phyloP scores from a whole-genome alignment of 2,329 filamentous ascomycete species.

The Fusarium musae region DNA sequence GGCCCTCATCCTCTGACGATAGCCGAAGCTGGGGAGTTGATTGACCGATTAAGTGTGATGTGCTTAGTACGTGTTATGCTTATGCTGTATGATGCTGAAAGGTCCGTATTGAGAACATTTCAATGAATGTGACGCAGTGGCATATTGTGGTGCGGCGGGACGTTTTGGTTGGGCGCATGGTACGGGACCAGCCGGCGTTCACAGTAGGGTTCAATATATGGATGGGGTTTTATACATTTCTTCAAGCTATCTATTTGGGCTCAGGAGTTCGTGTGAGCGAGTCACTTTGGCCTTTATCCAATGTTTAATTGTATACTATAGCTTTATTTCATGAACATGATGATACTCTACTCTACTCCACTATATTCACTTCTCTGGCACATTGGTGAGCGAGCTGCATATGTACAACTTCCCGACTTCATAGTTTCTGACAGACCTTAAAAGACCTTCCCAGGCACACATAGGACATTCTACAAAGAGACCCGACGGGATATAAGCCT shows the following conservation, averaged over 20 bases:
- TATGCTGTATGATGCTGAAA: slow-evolving; percentile 1
- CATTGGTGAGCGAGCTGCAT: too few species aligned
- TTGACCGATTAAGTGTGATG: slow-evolving; percentile 11
- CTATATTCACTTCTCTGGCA: neutral
- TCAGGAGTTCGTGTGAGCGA: slow-evolving; percentile 6
- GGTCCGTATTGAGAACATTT: slow-evolving; percentile 2
- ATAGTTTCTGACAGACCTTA: neutral
- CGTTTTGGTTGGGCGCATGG: slow-evolving; percentile 20
- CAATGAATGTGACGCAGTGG: neutral
- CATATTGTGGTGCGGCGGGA: neutral
- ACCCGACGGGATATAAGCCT: neutral
- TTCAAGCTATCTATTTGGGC: neutral
- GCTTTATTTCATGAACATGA: slow-evolving; percentile 7
- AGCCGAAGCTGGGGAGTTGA: slow-evolving; percentile 44
- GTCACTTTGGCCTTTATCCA: neutral
- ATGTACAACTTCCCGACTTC: too few species aligned
- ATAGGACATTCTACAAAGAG: neutral
- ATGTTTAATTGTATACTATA: slow-evolving; percentile 26
- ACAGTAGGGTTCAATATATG: slow-evolving; percentile 22
- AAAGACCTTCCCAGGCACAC: neutral
- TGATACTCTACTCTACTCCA: slow-evolving; percentile 4
- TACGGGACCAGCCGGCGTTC: slow-evolving; percentile 25
- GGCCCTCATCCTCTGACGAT: slow-evolving; percentile 37
- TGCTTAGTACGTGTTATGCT: neutral
- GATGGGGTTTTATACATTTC: slow-evolving; percentile 26